Evolutionary conservation across 345 rosid genomes (phyloP), one percentile per base, ranked within the genome.

Genomic region (Dimocarpus longan): DNA sequence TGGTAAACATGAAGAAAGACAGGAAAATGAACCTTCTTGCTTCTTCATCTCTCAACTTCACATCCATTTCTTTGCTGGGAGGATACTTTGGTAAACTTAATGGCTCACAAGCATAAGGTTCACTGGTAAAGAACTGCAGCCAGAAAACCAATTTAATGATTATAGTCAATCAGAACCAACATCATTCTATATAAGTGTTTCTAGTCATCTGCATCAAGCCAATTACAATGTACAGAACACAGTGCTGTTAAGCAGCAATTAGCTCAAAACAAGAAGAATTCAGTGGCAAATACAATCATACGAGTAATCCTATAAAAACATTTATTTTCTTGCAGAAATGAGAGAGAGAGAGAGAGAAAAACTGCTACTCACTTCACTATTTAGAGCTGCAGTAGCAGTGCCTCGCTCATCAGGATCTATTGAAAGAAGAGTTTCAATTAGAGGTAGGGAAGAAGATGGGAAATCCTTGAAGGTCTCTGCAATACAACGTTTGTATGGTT

Each of bases 31-130:
- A 95, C 99, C 97, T 93, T 84, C 92, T 88, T 28, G 95, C 89
- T 86, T 88, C 95, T 80, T 95, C 91, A 52, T 92, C 96, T 77
- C 97, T 86, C 83, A 89, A 85, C 66, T 90, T 92, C 76, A 90
- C 91, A 88, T 92, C 93, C 85, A 95, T 80, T 86, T 93, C 99
- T 86, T 95, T 95, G 76, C 95, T 88, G 66, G 98, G 98, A 74
- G 98, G 98, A 85, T 91, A 93, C 78, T 86, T 92, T 0, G 98
- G 98, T 60, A 95, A 87, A 82, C 93, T 91, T 70, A 93, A 92
- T 59, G 98, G 92, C 74, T 95, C 95, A 79, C 93, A 95, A 10
- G 96, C 90, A 82, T 44, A 81, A 5, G 98, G 99, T 86, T 95
- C 94, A 10, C 86, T 88, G 32, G 81, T 90, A 82, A 95, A 95